A percentile compares a stretch with the other conserved stretches of the same genome.
Conservation (phyloP, 768 basidiomycete genomes). For the Kwoniella mangroviensis region DNA sequence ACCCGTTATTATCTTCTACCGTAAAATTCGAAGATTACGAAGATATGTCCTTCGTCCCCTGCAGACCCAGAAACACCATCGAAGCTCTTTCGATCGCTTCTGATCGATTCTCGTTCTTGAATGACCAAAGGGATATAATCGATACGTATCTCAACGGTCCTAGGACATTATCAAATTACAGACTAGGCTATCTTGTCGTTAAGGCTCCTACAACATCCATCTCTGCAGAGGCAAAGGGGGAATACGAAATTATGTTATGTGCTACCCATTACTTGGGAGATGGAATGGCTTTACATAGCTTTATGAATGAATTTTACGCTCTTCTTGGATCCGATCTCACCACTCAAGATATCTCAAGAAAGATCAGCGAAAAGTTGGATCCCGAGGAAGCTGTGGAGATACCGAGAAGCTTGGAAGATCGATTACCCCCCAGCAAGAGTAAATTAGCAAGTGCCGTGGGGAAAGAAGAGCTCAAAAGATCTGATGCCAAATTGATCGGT, state of each 20-base stretch:
- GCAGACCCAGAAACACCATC: conserved; percentile 33
- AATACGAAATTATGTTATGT: conserved; percentile 72
- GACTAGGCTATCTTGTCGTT: conserved; percentile 62
- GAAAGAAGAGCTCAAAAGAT: conserved; percentile 65
- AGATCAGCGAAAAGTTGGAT: conserved; percentile 27
- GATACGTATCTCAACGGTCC: conserved; percentile 76
- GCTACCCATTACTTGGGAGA: conserved; percentile 83
- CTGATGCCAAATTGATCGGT: conserved; percentile 68
- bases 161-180: conserved; percentile 70
- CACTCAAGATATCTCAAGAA: conserved; percentile 26
- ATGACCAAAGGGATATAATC: conserved; percentile 60
- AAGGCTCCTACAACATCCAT: conserved; percentile 30
- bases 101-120: conserved; percentile 16
- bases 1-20: conserved; percentile 72
- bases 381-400: conserved; percentile 37
- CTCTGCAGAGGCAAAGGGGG: conserved; percentile 25
- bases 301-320: conserved; percentile 77
- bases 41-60: conserved; percentile 67
- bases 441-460: conserved; percentile 62
- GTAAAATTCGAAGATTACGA: conserved; percentile 63
- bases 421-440: conserved; percentile 58
- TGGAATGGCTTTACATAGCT: conserved; percentile 82
- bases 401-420: conserved; percentile 64
- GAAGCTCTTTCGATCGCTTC: conserved; percentile 64
- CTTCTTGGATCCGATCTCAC: conserved; percentile 62